phyloP scores from a whole-genome alignment of 192 early-diverging fungal genomes.

The Dissophora ornata region DNA sequence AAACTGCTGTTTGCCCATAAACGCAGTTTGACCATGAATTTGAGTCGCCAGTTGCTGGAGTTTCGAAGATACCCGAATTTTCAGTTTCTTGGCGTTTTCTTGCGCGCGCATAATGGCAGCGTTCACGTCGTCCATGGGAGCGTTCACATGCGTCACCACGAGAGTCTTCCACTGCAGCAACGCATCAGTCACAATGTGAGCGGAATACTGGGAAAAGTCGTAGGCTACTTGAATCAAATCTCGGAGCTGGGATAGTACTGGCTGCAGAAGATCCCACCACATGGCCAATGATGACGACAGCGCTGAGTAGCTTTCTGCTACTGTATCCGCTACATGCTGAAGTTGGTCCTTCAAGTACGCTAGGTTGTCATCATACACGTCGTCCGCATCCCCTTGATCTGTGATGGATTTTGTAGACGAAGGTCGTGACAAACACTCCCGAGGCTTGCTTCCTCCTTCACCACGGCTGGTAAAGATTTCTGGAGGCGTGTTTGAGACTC shows the following conservation, averaged over 20 bases:
- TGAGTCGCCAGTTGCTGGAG: neutral
- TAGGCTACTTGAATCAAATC: neutral
- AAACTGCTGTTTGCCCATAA: neutral
- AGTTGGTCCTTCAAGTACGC: slow-evolving; percentile 9
- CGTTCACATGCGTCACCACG: neutral
- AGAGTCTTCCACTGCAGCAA: neutral
- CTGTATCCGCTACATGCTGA: neutral
- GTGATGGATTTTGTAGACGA: neutral
- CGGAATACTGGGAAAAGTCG: neutral
- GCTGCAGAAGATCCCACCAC: too few species aligned
- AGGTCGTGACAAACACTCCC: slow-evolving; percentile 4
- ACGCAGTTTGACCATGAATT: neutral
- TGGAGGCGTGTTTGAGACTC: slow-evolving; percentile 4
- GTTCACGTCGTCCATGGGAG: too few species aligned
- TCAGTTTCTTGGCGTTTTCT: slow-evolving; percentile 23
- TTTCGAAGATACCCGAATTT: neutral
- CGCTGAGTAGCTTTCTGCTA: neutral
- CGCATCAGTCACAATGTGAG: neutral
- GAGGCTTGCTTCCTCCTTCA: neutral
- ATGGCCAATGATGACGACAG: neutral
- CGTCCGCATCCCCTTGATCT: neutral
- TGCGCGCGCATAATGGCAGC: slow-evolving; percentile 10
- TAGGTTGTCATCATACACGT: slow-evolving; percentile 11
- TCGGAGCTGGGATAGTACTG: too few species aligned
- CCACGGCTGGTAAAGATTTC: slow-evolving; percentile 34